Conservation (phyloP, 1,284 basidiomycete species). For the Gastroboletus turbinatus region DNA sequence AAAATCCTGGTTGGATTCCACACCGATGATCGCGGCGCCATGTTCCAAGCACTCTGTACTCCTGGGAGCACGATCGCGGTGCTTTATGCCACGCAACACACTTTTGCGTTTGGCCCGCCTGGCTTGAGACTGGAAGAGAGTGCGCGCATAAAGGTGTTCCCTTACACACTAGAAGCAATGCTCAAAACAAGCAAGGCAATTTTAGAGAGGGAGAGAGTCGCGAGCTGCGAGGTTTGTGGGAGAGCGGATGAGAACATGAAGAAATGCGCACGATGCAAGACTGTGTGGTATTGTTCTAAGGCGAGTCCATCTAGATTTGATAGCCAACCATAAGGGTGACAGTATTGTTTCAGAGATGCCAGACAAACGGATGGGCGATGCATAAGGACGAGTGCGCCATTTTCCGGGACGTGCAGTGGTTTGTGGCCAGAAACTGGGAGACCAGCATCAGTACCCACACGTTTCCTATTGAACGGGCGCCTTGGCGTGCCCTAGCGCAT, state of each 20-base stretch:
- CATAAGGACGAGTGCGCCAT: conserved; percentile 26
- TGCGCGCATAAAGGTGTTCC: conserved; percentile 29
- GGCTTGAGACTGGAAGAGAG: conserved; percentile 29
- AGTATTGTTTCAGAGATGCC: conserved; percentile 21
- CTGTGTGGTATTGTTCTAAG: conserved; percentile 33
- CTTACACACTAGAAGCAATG: conserved; percentile 29
- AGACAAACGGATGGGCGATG: conserved; percentile 21
- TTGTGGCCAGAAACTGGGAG: conserved; percentile 31
- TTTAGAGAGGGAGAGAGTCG: conserved; percentile 20
- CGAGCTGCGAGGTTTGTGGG: conserved; percentile 26
- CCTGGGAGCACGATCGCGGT: conserved; percentile 34
- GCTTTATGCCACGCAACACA: conserved; percentile 32
- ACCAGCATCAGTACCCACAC: conserved; percentile 9
- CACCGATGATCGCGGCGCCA: conserved; percentile 32
- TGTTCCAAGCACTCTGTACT: conserved; percentile 22
- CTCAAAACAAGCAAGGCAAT: conserved; percentile 25
- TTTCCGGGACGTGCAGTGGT: conserved; percentile 32
- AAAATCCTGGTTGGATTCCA: conserved; percentile 31
- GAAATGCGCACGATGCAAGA: conserved; percentile 30
- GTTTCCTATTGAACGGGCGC: conserved; percentile 22
- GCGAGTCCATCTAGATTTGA: conserved; percentile 9
- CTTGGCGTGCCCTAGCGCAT: conserved; percentile 13
- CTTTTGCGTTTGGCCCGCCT: conserved; percentile 32
- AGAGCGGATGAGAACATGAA: conserved; percentile 22
- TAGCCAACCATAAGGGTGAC: conserved; percentile 6